Evolutionary conservation across 139 green algal genomes (phyloP).

Genomic region (Asterochloris erici): DNA sequence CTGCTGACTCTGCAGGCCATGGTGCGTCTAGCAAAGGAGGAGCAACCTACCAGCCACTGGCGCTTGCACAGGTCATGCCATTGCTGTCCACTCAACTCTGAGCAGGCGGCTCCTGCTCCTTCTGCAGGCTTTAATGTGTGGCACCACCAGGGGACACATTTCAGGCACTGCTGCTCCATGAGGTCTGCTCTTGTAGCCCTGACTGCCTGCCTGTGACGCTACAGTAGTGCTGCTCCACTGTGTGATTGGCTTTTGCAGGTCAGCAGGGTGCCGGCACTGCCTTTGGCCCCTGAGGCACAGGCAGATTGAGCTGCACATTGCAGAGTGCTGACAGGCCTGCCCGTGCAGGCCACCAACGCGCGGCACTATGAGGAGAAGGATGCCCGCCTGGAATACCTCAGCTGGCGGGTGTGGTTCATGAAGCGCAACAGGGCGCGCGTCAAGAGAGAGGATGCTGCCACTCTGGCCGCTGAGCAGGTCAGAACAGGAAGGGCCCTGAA

Average conservation of each 20-base stretch:
- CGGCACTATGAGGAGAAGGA: slow-evolving; percentile 56
- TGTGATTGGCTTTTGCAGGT: neutral
- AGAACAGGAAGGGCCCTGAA: too few relatives aligned
- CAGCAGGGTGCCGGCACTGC: too few relatives aligned
- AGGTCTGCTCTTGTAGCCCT: too few relatives aligned
- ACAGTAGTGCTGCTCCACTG: neutral
- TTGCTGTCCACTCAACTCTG: too few relatives aligned
- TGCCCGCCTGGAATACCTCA: slow-evolving; percentile 75
- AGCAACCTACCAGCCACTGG: too few relatives aligned
- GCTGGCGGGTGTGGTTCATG: slow-evolving; percentile 84
- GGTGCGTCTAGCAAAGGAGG: too few relatives aligned
- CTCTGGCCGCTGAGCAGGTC: slow-evolving; percentile 7
- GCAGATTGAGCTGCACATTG: neutral
- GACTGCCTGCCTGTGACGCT: neutral
- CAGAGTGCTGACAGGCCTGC: neutral
- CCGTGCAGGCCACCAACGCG: slow-evolving; percentile 41
- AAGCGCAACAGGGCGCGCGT: slow-evolving; percentile 57
- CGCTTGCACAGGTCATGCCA: too few relatives aligned
- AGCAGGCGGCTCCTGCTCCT: too few relatives aligned
- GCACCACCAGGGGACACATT: too few relatives aligned
- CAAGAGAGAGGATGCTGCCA: slow-evolving; percentile 10
- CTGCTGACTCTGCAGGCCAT: too few relatives aligned
- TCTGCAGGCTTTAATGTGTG: too few relatives aligned
- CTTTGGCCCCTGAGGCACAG: neutral
- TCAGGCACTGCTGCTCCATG: too few relatives aligned